Percentiles rank a stretch among this genome's conserved stretches.
Conservation (phyloP, 2,329 filamentous ascomycete species). For the Pezicula carpinea region DNA sequence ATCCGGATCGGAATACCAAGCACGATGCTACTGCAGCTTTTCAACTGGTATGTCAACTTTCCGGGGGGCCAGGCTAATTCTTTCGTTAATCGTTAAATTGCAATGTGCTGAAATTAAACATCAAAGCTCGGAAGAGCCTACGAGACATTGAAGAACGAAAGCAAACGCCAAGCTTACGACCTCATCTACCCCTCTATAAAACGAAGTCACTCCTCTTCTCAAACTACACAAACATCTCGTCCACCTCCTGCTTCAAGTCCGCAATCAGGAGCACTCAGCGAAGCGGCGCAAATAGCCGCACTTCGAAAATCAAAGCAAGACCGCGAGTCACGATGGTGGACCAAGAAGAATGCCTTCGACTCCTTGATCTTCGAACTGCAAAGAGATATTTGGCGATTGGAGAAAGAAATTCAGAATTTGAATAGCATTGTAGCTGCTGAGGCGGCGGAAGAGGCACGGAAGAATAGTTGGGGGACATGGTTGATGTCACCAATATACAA, state of each 20-base stretch:
- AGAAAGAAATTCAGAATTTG: slow-evolving; percentile 26
- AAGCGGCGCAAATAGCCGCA: slow-evolving; percentile 23
- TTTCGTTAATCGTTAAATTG: slow-evolving; percentile 3
- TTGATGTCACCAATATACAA: slow-evolving; percentile 27
- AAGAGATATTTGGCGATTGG: slow-evolving; percentile 18
- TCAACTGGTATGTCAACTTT: slow-evolving; percentile 27
- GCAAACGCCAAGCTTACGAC: slow-evolving; percentile 29
- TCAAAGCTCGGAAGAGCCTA: slow-evolving; percentile 30
- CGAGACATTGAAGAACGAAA: slow-evolving; percentile 31
- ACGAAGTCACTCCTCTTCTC: slow-evolving; percentile 4
- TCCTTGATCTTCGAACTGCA: slow-evolving; percentile 15
- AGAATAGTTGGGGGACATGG: slow-evolving; percentile 30
- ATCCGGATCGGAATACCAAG: slow-evolving; percentile 30
- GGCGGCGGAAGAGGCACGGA: slow-evolving; percentile 23
- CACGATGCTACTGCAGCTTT: slow-evolving; percentile 30
- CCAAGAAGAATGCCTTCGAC: slow-evolving; percentile 19
- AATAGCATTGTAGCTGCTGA: slow-evolving; percentile 24
- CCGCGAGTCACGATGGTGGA: slow-evolving; percentile 25
- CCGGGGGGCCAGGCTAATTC: not conserved
- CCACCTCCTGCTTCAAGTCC: not conserved
- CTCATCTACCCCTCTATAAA: slow-evolving; percentile 21
- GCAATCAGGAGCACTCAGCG: slow-evolving; percentile 8
- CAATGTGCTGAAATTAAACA: slow-evolving; percentile 4
- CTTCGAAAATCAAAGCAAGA: slow-evolving; percentile 27
- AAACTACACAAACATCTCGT: slow-evolving; percentile 2